Base-by-base conservation (phyloP, 805 yeast species). In the Metschnikowia drakensbergensis region DNA sequence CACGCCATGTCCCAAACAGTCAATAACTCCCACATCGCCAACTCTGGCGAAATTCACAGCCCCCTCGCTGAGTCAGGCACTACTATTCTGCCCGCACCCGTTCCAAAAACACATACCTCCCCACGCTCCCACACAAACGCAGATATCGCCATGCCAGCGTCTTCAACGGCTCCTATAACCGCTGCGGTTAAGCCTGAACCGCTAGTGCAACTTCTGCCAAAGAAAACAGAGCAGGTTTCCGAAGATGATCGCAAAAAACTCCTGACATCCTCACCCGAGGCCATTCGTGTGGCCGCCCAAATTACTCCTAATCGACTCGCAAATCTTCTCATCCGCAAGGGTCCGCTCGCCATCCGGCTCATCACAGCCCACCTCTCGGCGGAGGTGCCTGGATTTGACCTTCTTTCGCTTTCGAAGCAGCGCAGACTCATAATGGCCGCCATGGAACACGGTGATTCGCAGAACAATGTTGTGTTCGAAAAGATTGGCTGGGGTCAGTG, bases 401-500 rank as follows among this genome's bases (percentile, higher is more conserved):
- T 80, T 54, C 71, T 91, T 48, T 86, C 95, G 1, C 74, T 89
- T 22, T 87, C 96, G 8, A 91, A 91, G 62, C 97, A 91, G 67
- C 78, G 97, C 61, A 75, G 97, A 51, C 76, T 91, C 49, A 91
- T 91, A 29, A 91, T 91, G 84, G 82, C 90, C 10, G 94, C 91
- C 35, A 77, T 91, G 68, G 96, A 89, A 58, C 78, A 80, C 54
- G 86, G 87, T 7, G 88, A 82, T 58, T 56, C 74, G 1, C 71
- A 65, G 37, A 83, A 80, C 48, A 76, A 77, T 49, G 83, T 86
- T 37, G 80, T 85, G 11, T 91, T 91, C 68, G 96, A 89, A 61
- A 91, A 91, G 68, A 89, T 91, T 30, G 97, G 97, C 23, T 91
- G 98, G 98, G 98, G 98, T 51, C 95, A 91, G 65, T 91, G 98